A percentile compares a stretch with the other conserved stretches of the same genome.
Conservation (phyloP, 1,284 basidiomycete species). For the Agaricales sp. region DNA sequence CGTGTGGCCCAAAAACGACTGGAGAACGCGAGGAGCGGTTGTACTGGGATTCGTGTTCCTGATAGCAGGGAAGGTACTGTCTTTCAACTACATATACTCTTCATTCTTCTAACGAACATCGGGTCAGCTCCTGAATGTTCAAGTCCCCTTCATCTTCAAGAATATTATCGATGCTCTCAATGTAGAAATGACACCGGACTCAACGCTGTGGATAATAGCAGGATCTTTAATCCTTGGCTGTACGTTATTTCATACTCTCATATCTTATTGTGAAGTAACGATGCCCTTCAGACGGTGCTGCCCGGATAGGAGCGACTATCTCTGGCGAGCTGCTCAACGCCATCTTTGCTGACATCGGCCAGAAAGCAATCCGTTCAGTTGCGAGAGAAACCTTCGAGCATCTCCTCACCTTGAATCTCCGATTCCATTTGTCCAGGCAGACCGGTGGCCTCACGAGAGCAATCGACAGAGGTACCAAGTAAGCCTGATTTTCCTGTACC, state of each 20-base stretch:
- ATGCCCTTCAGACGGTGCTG: conserved; percentile 66
- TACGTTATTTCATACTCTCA: conserved; percentile 29
- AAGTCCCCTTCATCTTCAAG: conserved; percentile 96
- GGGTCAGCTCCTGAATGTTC: conserved; percentile 90
- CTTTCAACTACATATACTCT: neutral
- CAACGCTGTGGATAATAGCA: conserved; percentile 86
- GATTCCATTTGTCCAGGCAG: conserved; percentile 89
- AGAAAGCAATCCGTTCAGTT: conserved; percentile 88
- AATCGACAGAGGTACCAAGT: conserved; percentile 97
- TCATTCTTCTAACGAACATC: conserved; percentile 4
- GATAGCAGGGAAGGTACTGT: conserved; percentile 76
- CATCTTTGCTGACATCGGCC: conserved; percentile 93
- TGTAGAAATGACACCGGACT: conserved; percentile 66
- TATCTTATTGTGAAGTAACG: neutral
- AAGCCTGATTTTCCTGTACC: no score
- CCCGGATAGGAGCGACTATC: conserved; percentile 81
- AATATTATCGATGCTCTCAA: conserved; percentile 85
- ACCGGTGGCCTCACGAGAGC: conserved; percentile 94
- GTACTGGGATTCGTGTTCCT: conserved; percentile 77
- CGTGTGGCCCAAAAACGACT: conserved; percentile 70
- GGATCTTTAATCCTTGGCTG: conserved; percentile 88
- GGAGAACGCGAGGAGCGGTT: conserved; percentile 71
- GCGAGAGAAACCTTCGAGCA: conserved; percentile 93
- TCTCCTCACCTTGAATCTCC: conserved; percentile 82
- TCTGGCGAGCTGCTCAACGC: conserved; percentile 94